phyloP scores from a whole-genome alignment of 352 stramenopile species.

The Pythium aquatile region DNA sequence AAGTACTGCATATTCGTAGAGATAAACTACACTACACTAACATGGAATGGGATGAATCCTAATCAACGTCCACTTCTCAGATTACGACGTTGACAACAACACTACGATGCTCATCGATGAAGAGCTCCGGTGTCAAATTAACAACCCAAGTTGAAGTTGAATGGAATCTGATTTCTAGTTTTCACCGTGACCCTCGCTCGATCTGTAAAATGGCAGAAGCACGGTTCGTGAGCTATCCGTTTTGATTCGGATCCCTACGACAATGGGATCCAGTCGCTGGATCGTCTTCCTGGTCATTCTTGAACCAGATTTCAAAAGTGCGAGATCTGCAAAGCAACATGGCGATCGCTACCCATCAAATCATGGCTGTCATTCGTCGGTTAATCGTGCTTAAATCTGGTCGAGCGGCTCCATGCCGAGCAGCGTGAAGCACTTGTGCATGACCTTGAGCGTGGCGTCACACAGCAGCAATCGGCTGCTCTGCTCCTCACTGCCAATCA shows the following conservation, averaged over 20 bases:
- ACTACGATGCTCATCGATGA: not conserved
- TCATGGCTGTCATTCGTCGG: conserved; percentile 21
- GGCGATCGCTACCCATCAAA: not conserved
- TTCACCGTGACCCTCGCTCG: not conserved
- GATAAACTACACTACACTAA: conserved; percentile 8
- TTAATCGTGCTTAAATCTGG: conserved; percentile 82
- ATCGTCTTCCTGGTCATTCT: too few species aligned
- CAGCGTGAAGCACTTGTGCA: conserved; percentile 92
- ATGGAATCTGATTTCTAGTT: not conserved
- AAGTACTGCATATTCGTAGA: conserved; percentile 20
- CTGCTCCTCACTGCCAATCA: conserved; percentile 94
- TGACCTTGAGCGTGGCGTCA: conserved; percentile 93
- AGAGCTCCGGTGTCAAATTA: not conserved
- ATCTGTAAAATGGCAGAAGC: not conserved
- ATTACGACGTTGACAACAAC: not conserved
- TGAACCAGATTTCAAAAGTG: not conserved
- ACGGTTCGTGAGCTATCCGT: not conserved
- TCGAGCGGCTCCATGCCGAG: conserved; percentile 93
- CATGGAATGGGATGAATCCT: conserved; percentile 14
- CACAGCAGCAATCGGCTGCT: conserved; percentile 96
- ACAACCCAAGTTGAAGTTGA: not conserved
- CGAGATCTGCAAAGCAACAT: not conserved
- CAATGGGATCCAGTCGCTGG: too few species aligned
- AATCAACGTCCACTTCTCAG: conserved; percentile 2
- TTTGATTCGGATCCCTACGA: too few species aligned